Base-by-base conservation (phyloP, 768 basidiomycete species). In the Leccinum boreale region DNA sequence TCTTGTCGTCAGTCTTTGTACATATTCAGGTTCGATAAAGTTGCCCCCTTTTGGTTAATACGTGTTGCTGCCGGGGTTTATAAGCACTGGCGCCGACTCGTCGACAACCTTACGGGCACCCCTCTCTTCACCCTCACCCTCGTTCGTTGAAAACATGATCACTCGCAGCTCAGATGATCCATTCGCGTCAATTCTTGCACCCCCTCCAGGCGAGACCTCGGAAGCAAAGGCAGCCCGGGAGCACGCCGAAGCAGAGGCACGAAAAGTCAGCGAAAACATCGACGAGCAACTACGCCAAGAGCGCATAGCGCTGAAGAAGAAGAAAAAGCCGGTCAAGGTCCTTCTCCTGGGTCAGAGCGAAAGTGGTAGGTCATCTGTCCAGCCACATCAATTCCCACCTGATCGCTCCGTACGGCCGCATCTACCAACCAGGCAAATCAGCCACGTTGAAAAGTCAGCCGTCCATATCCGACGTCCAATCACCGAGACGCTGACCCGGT, bases 341-440 rank as follows among this genome's bases (percentile, higher is more conserved):
- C 75, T 92, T 56, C 77, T 92, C 47, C 79, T 92, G 5, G 89
- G 89, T 17, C 87, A 88, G 70, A 86, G 85, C 58, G 87, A 89
- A 75, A 88, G 86, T 65, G 89, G 79, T 72, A 55, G 46, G 75
- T 69, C 39, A 12, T 14, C 5, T 23, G 14, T 55, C 45, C 36
- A 24, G 1, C 35, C 42, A 42, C 51, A 51, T 49, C 57, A 50
- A 26, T 55, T 55, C 50, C 47, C 53, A 28, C 28, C 58, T 61
- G 9, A 59, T 28, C 28, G 19, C 28, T 17, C 28, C 44, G 35
- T 5, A 14, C 14, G 36, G 36, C 36, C 39, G 17, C 46, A 47
- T 8, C 35, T 15, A 35, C 53, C 21, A 17, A 15, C 46, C 35
- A 75, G 76, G 86, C 31, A 92, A 92, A 71, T 89, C 87, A 0